Percentiles rank a stretch among this genome's conserved stretches.
These are phyloP conservation scores for Coemansia sp. DNA, from an alignment of 192 early-diverging fungal genomes.

Conservation along the genomic window DNA sequence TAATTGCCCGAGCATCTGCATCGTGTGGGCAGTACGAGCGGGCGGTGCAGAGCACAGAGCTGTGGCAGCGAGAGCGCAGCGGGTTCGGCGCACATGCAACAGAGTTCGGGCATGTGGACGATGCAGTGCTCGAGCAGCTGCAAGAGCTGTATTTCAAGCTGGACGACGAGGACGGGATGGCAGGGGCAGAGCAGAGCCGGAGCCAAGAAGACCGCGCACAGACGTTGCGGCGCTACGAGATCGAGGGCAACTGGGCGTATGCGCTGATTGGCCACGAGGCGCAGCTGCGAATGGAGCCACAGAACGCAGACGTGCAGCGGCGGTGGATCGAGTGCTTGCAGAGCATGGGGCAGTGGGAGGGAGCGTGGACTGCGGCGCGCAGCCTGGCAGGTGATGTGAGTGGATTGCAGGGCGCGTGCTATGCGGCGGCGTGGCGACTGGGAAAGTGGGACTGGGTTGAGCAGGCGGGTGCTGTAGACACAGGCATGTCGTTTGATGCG, in stretches of 20 bases:
- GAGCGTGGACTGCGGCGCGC: conserved; percentile 47
- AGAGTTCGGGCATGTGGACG: conserved; percentile 38
- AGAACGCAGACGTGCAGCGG: conserved; percentile 28
- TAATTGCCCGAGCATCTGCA: conserved; percentile 31
- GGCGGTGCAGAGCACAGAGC: conserved; percentile 34
- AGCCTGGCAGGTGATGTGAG: conserved; percentile 18
- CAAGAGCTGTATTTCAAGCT: conserved; percentile 49
- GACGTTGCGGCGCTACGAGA: conserved; percentile 43
- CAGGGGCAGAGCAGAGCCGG: conserved; percentile 42
- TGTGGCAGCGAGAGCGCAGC: conserved; percentile 25
- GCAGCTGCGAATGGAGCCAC: conserved; percentile 33
- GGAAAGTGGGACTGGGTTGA: conserved; percentile 50
- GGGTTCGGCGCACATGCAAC: conserved; percentile 23
- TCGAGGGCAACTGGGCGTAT: conserved; percentile 54
- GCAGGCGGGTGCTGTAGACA: not conserved
- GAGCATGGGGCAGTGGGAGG: conserved; percentile 55
- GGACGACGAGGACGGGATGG: conserved; percentile 49
- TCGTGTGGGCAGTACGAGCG: conserved; percentile 48
- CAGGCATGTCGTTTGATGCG: conserved; percentile 24
- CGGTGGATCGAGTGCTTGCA: conserved; percentile 52
- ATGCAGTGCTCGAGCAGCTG: conserved; percentile 30
- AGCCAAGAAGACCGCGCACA: conserved; percentile 28
- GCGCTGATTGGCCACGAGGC: conserved; percentile 55
- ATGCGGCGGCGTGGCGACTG: conserved; percentile 51
- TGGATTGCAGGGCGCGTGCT: conserved; percentile 36